Evolutionary conservation across 116 monocot genomes (phyloP).

Genomic region (Cymodocea nodosa): DNA sequence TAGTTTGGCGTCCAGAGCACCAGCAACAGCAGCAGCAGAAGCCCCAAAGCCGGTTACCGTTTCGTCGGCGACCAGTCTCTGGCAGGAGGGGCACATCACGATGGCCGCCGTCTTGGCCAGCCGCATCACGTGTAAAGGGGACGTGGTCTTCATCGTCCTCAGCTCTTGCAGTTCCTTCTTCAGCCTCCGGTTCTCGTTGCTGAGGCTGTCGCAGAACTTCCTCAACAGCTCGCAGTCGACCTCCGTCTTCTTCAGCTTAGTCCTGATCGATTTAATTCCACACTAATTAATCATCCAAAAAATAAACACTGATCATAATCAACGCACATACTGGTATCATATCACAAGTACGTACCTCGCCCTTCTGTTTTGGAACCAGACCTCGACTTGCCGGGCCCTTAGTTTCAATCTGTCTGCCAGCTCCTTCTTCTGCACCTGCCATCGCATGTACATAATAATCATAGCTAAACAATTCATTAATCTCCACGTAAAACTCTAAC

Average conservation of each 20-base stretch:
- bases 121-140: neutral
- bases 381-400: slow-evolving; percentile 24
- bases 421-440: slow-evolving; percentile 34
- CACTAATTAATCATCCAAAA: neutral
- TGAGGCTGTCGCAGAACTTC: slow-evolving; percentile 31
- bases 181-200: slow-evolving; percentile 36
- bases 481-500: too few species aligned
- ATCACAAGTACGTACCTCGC: slow-evolving; percentile 19
- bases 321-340: too few species aligned
- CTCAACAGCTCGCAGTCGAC: slow-evolving; percentile 38
- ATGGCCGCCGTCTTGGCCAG: slow-evolving; percentile 1
- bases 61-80: neutral
- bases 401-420: slow-evolving; percentile 15
- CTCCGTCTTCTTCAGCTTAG: slow-evolving; percentile 43
- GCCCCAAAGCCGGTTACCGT: neutral
- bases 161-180: slow-evolving; percentile 36
- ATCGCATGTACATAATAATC: neutral
- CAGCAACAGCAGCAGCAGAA: neutral
- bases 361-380: slow-evolving; percentile 46
- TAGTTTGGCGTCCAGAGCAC: neutral
- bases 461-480: too few species aligned
- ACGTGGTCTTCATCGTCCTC: neutral
- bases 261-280: slow-evolving; percentile 9
- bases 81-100: slow-evolving; percentile 19
- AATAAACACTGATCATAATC: neutral